Base-by-base conservation (phyloP, 2,329 filamentous ascomycete genomes). In the Nakataea oryzae region DNA sequence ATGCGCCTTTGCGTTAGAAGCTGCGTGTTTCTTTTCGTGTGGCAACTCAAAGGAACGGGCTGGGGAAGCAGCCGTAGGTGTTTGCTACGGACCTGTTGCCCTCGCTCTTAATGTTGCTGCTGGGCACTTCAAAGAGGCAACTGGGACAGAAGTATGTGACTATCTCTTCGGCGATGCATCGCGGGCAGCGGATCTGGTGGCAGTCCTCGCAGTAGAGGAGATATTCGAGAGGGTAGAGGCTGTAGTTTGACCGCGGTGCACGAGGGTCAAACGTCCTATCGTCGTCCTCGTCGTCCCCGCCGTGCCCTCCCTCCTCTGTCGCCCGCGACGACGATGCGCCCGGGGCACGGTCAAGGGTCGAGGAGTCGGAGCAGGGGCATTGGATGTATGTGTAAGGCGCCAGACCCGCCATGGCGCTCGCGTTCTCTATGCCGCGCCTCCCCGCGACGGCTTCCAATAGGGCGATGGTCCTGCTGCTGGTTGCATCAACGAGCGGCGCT, bases 121-220 rank as follows among this genome's bases (percentile, higher is more conserved):
- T 96, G 6, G 93, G 92, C 34, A 96, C 93, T 75, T 99, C 95
- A 70, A 99, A 97, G 63, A 99, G 77, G 73, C 95, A 99, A 72
- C 86, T 93, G 6, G 95, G 95, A 70, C 95, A 99, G 75, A 91
- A 99, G 81, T 92, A 97, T 61, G 91, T 95, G 58, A 96, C 87
- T 62, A 96, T 92, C 76, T 99, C 95, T 72, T 99, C 95, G 58
- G 88, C 85, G 61, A 96, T 90, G 71, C 95, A 99, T 76, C 92
- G 83, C 7, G 91, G 90, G 72, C 95, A 99, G 67, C 95, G 89
- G 65, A 97, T 96, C 74, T 96, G 89, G 72, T 96, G 91, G 74
- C 95, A 99, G 73, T 97, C 95, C 72, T 96, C 93, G 78, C 95
- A 99, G 78, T 96, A 99, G 54, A 97, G 83, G 29, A 99, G 84